Conservation (phyloP, 2,329 filamentous ascomycete genomes). For the Phyllosticta citrichinensis region DNA sequence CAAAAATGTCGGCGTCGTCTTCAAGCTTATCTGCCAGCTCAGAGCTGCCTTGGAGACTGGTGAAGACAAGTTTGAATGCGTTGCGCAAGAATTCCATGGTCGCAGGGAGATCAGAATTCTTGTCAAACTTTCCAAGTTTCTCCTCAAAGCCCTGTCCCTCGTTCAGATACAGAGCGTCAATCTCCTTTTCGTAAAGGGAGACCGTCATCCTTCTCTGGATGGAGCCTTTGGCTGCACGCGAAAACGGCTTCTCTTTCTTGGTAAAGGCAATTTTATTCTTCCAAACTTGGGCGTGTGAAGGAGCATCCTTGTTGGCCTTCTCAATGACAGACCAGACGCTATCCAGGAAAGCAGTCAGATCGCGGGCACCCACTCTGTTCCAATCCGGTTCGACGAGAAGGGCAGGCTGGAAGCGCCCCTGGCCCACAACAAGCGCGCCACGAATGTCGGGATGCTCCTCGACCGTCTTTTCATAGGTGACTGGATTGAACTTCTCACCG, state of each 20-base stretch:
- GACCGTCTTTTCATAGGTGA: constrained; percentile 16
- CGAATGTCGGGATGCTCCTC: constrained; percentile 18
- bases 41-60: constrained; percentile 2
- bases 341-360: constrained; percentile 24
- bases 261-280: constrained; percentile 34
- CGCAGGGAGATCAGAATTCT: constrained; percentile 5
- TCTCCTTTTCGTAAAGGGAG: constrained; percentile 34
- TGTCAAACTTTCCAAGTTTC: constrained; percentile 5
- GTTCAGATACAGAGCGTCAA: constrained; percentile 34
- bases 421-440: constrained; percentile 24
- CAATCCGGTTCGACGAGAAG: constrained; percentile 21
- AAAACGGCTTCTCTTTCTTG: constrained; percentile 33
- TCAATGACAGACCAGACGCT: constrained; percentile 37
- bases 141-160: constrained; percentile 4
- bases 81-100: constrained; percentile 12
- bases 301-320: constrained; percentile 31
- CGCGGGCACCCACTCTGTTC: constrained; percentile 5
- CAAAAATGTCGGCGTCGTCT: constrained; percentile 20
- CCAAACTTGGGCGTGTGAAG: constrained; percentile 34
- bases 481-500: constrained; percentile 17
- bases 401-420: constrained; percentile 19
- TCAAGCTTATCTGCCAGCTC: not conserved
- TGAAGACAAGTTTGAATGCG: constrained; percentile 10
- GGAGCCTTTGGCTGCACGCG: constrained; percentile 37
- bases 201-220: constrained; percentile 33